Evolutionary conservation across 2,329 filamentous ascomycete species (phyloP).

Genomic region (Apiospora arundinis): DNA sequence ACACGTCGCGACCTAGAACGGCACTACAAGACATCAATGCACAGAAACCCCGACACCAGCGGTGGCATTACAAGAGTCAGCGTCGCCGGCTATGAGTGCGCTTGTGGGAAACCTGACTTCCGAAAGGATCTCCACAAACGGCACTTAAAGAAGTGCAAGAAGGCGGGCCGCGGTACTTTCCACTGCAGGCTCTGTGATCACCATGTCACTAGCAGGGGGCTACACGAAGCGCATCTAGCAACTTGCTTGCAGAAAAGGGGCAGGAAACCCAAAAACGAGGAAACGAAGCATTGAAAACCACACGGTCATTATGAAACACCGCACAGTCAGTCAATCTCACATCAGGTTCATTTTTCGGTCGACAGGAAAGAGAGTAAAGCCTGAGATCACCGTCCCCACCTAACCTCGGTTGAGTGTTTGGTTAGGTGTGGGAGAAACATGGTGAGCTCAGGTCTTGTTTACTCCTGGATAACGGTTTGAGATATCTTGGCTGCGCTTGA

Average conservation of each 20-base stretch:
- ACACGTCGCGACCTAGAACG: not conserved
- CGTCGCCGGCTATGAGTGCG: not conserved
- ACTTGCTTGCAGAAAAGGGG: not conserved
- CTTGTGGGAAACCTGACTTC: not conserved
- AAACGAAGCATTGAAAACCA: not conserved
- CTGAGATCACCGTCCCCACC: not conserved
- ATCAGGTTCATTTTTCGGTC: not conserved
- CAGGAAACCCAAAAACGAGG: not conserved
- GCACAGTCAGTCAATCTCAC: not conserved
- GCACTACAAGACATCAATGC: not conserved
- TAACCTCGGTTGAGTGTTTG: slow-evolving; percentile 2
- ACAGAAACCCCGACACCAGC: not conserved
- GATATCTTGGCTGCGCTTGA: slow-evolving; percentile 9
- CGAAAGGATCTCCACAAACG: not conserved
- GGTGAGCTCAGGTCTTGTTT: not conserved
- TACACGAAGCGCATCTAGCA: not conserved
- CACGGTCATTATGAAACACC: not conserved
- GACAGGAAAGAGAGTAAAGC: slow-evolving; percentile 9
- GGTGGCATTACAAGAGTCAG: not conserved
- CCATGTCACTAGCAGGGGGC: not conserved
- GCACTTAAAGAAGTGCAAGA: not conserved
- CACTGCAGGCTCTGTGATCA: not conserved
- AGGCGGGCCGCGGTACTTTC: not conserved
- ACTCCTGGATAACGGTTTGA: not conserved
- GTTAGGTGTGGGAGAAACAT: not conserved